Base-by-base conservation (phyloP, 164 flowering plant species). In the Euptelea pleiosperma region DNA sequence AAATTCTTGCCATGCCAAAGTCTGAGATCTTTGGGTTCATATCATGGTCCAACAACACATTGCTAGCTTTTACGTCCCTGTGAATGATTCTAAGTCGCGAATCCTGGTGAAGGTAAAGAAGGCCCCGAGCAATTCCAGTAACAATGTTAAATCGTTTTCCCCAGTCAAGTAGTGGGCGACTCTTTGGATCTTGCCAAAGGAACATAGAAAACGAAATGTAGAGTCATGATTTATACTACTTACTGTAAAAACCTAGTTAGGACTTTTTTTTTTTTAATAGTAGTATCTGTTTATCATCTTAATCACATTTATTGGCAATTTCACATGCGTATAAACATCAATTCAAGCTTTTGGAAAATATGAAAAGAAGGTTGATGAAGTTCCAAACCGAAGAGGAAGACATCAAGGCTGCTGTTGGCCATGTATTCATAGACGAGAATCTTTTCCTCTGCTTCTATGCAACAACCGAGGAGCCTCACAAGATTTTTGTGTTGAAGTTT, bases 1-100 rank as follows among this genome's bases (percentile, higher is more conserved):
- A 69, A 2, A 74, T 73, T 56, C 73, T 79, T 49, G 83, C 83
- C 60, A 79, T 56, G 1, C 83, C 83, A 55, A 79, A 76, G 62
- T 76, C 80, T 15, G 79, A 75, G 1, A 78, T 75, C 39, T 75
- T 78, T 6, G 75, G 76, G 41, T 65, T 71, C 79, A 73, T 60
- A 0, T 69, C 70, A 4, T 43, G 4, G 43, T 72, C 77, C 5
- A 78, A 33, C 11, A 70, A 46, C 4, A 69, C 40, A 30, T 75
- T 67, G 50, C 77, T 70, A n/a, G 74, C 63, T 66, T 73, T 73
- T 1, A 69, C 46, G 33, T 73, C 77, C 18, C 78, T 40, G 52
- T 74, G 75, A 36, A 74, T 65, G 46, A 76, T 67, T 49, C 65
- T 67, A 12, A 64, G 65, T 16, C 75, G 55, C 31, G 77, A 77